Conservation (phyloP, 306 rosid species). For the Sesbania bispinosa region DNA sequence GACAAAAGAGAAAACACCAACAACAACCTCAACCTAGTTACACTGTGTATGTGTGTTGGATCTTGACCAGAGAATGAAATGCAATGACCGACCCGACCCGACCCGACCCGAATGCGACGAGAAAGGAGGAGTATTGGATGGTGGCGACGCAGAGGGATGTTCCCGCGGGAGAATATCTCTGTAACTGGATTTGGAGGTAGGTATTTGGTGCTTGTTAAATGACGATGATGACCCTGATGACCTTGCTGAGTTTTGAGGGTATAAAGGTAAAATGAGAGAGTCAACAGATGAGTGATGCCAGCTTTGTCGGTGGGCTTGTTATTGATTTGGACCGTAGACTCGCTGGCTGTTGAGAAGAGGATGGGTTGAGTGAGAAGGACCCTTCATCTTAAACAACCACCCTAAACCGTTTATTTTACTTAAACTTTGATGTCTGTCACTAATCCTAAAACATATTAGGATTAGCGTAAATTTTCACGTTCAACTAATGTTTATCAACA, state of each 20-base stretch:
- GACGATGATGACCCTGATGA: conserved; percentile 33
- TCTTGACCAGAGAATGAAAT: background rate
- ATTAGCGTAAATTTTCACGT: too few species aligned
- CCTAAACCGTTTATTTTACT: too few species aligned
- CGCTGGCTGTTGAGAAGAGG: conserved; percentile 21
- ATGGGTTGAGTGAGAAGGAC: conserved; percentile 37
- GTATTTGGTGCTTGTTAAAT: background rate
- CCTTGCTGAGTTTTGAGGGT: conserved; percentile 28
- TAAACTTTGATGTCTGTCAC: too few species aligned
- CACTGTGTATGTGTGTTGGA: background rate
- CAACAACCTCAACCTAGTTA: conserved; percentile 23
- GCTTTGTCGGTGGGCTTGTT: conserved; percentile 33
- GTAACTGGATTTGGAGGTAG: background rate
- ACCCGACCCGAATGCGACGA: conserved; percentile 1
- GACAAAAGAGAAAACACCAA: background rate
- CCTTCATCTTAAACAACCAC: conserved; percentile 30
- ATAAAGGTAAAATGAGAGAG: conserved; percentile 7
- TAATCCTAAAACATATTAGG: too few species aligned
- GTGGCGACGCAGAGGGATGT: background rate
- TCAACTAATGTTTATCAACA: too few species aligned
- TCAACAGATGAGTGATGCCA: conserved; percentile 21
- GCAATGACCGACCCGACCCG: too few species aligned
- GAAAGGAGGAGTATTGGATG: background rate
- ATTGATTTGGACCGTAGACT: conserved; percentile 17
- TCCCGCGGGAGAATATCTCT: conserved; percentile 25